Evolutionary conservation across 225 moss, liverwort and hornwort species (phyloP).

Genomic region (Bryoerythrophyllum caledonicum): DNA sequence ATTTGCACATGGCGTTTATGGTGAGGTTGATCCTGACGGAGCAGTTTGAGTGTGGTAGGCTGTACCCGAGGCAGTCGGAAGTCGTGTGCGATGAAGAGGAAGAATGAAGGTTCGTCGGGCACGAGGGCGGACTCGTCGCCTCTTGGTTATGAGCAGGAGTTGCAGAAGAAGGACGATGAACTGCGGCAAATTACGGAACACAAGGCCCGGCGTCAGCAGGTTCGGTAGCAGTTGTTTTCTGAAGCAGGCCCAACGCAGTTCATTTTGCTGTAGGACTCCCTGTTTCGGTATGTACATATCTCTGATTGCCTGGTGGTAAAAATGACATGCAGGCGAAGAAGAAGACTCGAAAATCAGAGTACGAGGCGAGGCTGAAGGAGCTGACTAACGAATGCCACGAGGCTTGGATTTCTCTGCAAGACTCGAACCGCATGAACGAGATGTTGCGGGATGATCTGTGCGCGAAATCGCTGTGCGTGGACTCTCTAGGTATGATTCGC

Average conservation of each 20-base stretch:
- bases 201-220: conserved; percentile 62
- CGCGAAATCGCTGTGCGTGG: conserved; percentile 74
- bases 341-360: conserved; percentile 61
- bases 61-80: conserved; percentile 24
- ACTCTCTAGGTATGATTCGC: conserved; percentile 61
- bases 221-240: not conserved
- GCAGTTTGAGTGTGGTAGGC: conserved; percentile 19
- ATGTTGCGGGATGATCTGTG: conserved; percentile 73
- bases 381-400: conserved; percentile 84
- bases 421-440: conserved; percentile 79
- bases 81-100: conserved; percentile 13
- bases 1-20: fast-evolving
- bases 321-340: conserved; percentile 48
- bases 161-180: conserved; percentile 47
- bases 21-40: not conserved
- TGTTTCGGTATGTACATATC: too few species aligned
- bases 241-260: not conserved
- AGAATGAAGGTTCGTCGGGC: conserved; percentile 7
- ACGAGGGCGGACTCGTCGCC: conserved; percentile 37
- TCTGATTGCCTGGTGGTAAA: not conserved
- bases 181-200: conserved; percentile 53
- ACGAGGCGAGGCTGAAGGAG: conserved; percentile 68
- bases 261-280: not conserved
- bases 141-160: conserved; percentile 51
- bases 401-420: conserved; percentile 90